Conservation (phyloP, 1,284 basidiomycete species). For the Melampsora abietis-canadensis region DNA sequence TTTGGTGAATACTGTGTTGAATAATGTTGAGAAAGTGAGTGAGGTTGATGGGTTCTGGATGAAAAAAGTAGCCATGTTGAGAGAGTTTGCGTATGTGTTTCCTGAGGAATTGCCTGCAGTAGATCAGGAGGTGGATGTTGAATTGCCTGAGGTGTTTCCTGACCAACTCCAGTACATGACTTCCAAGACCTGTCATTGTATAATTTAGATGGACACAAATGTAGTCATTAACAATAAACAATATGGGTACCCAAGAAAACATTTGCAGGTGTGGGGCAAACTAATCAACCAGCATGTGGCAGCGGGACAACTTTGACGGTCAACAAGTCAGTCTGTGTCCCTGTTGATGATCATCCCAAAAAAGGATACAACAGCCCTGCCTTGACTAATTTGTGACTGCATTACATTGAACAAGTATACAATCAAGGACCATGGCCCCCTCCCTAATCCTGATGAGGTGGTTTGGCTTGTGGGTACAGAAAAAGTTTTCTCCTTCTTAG, state of each 20-base stretch:
- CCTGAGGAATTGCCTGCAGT: neutral
- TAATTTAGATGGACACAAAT: neutral
- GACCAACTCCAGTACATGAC: neutral
- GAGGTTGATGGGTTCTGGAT: neutral
- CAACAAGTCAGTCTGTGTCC: neutral
- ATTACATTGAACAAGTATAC: slow-evolving; percentile 39
- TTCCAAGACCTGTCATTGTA: neutral
- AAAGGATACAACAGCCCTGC: neutral
- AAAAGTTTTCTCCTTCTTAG: slow-evolving; percentile 54
- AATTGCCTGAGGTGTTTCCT: neutral
- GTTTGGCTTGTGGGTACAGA: neutral
- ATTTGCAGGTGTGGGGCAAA: neutral
- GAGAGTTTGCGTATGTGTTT: neutral
- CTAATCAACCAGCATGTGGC: neutral
- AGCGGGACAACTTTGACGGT: neutral
- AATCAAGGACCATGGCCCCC: slow-evolving; percentile 42
- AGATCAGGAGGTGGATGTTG: neutral
- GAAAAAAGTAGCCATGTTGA: neutral
- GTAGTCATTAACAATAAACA: neutral
- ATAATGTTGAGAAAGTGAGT: neutral
- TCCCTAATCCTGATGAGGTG: slow-evolving; percentile 27
- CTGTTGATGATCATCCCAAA: neutral
- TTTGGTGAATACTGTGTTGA: neutral
- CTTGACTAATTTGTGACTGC: slow-evolving; percentile 27
- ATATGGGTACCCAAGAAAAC: neutral